These are phyloP conservation scores for Rhodamnia argentea DNA, from an alignment of 345 rosid species.

Conservation along the genomic window DNA sequence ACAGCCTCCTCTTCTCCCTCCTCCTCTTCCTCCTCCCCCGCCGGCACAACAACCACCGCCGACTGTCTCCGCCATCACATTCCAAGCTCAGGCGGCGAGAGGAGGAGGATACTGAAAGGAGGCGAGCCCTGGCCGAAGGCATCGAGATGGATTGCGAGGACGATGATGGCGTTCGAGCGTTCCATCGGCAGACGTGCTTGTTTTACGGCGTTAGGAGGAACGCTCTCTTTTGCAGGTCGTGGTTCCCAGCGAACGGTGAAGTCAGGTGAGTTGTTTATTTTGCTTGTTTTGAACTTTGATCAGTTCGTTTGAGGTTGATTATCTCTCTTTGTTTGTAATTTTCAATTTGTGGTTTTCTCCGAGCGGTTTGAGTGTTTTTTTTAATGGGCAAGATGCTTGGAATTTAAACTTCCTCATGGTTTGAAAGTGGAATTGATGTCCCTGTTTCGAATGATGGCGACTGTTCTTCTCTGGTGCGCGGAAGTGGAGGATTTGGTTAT, in stretches of 20 bases:
- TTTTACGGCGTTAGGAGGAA: conserved; percentile 55
- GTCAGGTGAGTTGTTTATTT: conserved; percentile 29
- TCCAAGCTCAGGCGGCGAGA: conserved; percentile 42
- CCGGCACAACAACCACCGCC: conserved; percentile 25
- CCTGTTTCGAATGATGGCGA: background rate
- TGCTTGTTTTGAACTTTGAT: background rate
- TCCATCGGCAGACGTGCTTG: conserved; percentile 46
- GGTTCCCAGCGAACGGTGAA: conserved; percentile 66
- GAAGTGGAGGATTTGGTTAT: background rate
- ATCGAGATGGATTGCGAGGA: conserved; percentile 41
- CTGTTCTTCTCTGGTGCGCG: background rate
- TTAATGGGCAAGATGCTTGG: background rate
- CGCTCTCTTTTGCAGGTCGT: conserved; percentile 78
- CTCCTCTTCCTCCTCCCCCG: conserved; percentile 56
- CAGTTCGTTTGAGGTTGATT: background rate
- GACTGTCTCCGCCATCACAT: conserved; percentile 10
- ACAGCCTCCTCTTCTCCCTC: conserved; percentile 39
- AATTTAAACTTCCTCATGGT: background rate
- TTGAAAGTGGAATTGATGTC: background rate
- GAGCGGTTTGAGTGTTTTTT: background rate
- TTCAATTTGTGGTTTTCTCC: background rate
- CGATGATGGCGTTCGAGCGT: conserved; percentile 12
- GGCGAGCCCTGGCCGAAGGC: conserved; percentile 76
- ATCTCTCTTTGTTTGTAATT: background rate
- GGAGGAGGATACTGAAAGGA: conserved; percentile 78